Evolutionary conservation across 164 flowering plant species (phyloP).

Genomic region (Vitis rupestris): DNA sequence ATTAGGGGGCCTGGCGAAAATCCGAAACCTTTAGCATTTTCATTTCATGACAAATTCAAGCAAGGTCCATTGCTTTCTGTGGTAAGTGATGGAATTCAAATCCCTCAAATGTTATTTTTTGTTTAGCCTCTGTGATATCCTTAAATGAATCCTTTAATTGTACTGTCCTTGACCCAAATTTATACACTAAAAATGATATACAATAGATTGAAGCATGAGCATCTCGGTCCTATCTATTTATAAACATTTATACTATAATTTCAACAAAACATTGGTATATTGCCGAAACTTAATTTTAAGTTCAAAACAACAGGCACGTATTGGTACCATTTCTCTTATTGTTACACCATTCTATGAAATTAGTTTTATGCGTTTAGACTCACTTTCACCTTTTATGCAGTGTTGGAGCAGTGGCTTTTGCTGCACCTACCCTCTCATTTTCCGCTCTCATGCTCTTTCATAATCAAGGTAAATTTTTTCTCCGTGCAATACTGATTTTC

Average conservation of each 20-base stretch:
- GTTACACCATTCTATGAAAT: not conserved
- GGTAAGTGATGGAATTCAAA: constrained; percentile 37
- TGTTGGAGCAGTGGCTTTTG: constrained; percentile 97
- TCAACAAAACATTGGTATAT: too few species aligned
- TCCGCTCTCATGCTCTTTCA: constrained; percentile 59
- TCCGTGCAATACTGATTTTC: too few species aligned
- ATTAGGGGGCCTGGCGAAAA: constrained; percentile 92
- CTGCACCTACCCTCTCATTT: constrained; percentile 91
- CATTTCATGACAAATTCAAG: constrained; percentile 84
- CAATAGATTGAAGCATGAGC: too few species aligned
- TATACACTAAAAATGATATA: too few species aligned
- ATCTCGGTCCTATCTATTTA: too few species aligned
- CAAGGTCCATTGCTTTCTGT: constrained; percentile 92
- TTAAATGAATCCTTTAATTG: too few species aligned
- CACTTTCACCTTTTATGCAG: constrained; percentile 37
- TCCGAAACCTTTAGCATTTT: constrained; percentile 77
- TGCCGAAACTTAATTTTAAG: too few species aligned
- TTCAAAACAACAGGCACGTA: too few species aligned
- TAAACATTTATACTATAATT: too few species aligned
- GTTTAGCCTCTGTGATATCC: not conserved
- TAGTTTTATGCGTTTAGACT: not conserved
- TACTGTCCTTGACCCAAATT: too few species aligned
- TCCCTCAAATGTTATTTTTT: not conserved
- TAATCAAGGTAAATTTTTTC: constrained; percentile 23
- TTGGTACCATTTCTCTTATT: not conserved